Conservation (phyloP, 1,139 yeast species). For the Candida sanyaensis region DNA sequence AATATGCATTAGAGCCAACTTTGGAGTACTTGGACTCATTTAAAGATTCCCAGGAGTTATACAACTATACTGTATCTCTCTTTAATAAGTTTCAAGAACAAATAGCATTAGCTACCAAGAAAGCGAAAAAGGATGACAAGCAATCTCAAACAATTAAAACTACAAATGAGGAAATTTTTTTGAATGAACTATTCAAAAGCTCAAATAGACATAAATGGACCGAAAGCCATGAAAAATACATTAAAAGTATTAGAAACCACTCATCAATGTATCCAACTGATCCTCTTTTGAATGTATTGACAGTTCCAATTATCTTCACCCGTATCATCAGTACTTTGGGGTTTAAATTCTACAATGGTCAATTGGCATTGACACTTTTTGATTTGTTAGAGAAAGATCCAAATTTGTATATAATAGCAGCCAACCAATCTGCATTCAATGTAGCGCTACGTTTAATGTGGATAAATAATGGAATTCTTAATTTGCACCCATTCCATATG, state of each 20-base stretch:
- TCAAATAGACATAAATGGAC: constrained; percentile 12
- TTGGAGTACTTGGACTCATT: constrained; percentile 20
- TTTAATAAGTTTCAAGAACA: not conserved
- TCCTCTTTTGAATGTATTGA: constrained; percentile 34
- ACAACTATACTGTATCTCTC: constrained; percentile 5
- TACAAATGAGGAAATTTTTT: not conserved
- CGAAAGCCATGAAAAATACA: constrained; percentile 19
- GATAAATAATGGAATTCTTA: constrained; percentile 41
- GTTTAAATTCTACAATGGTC: constrained; percentile 36
- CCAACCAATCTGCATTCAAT: constrained; percentile 47
- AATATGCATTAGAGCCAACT: constrained; percentile 27
- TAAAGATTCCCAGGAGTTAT: constrained; percentile 10
- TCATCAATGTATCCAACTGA: constrained; percentile 20
- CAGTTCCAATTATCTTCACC: constrained; percentile 42
- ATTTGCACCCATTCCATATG: constrained; percentile 37
- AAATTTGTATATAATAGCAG: constrained; percentile 33
- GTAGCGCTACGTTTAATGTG: constrained; percentile 39
- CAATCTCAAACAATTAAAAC: not conserved
- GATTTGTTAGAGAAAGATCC: constrained; percentile 36
- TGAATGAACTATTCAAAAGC: constrained; percentile 9
- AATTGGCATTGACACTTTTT: constrained; percentile 36
- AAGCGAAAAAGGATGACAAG: not conserved
- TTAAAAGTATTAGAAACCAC: constrained; percentile 16
- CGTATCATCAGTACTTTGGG: constrained; percentile 27
- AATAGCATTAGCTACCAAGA: not conserved